These are phyloP conservation scores for Trichoderma polysporum DNA, from an alignment of 2,329 filamentous ascomycete genomes.

Conservation along the genomic window DNA sequence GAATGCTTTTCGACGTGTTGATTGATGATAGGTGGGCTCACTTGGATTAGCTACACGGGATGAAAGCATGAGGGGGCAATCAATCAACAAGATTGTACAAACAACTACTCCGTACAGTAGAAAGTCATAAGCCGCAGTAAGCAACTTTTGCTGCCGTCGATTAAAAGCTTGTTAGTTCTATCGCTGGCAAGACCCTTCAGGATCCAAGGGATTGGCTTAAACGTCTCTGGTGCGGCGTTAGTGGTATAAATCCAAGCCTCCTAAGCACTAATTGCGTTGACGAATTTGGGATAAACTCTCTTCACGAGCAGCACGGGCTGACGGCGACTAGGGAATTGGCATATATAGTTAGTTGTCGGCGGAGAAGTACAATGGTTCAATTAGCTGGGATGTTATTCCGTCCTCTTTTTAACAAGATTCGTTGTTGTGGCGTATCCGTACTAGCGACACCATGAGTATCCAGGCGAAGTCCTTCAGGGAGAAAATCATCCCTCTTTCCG, in stretches of 20 bases:
- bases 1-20: no score
- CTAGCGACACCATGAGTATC: not conserved
- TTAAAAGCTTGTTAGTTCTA: not conserved
- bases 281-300: not conserved
- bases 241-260: not conserved
- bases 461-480: not conserved
- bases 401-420: not conserved
- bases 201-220: not conserved
- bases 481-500: slow-evolving; percentile 20
- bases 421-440: not conserved
- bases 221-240: not conserved
- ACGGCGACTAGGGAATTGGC: not conserved
- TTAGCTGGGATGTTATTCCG: not conserved
- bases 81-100: no score
- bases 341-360: not conserved
- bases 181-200: not conserved
- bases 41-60: no score
- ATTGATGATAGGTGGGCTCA: no score
- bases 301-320: not conserved
- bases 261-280: slow-evolving; percentile 1
- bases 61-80: no score
- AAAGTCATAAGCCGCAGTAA: not conserved
- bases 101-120: no score
- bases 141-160: not conserved
- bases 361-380: not conserved